Evolutionary conservation across 352 stramenopile species (phyloP).

Genomic region (Phytopythium delawarense): DNA sequence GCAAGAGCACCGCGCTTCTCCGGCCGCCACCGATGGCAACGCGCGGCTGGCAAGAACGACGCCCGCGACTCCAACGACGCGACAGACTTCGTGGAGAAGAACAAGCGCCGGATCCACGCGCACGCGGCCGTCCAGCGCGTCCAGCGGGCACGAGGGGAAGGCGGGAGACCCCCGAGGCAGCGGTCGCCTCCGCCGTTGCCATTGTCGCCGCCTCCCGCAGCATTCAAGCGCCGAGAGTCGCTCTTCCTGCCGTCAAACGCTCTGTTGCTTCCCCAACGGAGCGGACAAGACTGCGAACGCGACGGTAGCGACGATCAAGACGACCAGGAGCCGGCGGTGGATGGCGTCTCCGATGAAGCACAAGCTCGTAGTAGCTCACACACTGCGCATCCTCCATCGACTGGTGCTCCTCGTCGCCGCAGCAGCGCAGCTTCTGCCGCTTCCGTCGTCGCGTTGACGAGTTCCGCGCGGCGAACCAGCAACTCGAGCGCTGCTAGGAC

Average conservation of each 20-base stretch:
- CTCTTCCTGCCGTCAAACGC: conserved; percentile 17
- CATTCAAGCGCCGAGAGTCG: conserved; percentile 28
- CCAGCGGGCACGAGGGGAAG: conserved; percentile 6
- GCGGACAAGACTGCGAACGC: neutral
- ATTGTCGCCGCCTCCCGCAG: neutral
- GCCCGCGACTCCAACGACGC: neutral
- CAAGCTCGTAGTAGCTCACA: neutral
- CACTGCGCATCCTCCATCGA: too few species aligned
- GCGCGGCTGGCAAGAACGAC: conserved; percentile 1
- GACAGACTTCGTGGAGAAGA: conserved; percentile 27
- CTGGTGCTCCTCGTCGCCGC: too few species aligned
- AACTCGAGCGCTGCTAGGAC: neutral
- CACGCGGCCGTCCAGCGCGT: conserved; percentile 23
- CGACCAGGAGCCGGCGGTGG: neutral
- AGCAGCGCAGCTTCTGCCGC: neutral
- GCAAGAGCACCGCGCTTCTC: conserved; percentile 36
- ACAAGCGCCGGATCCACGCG: conserved; percentile 21
- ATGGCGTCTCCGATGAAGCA: neutral
- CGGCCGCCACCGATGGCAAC: conserved; percentile 5
- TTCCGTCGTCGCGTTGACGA: neutral
- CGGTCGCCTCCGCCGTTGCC: neutral
- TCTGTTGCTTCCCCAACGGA: neutral
- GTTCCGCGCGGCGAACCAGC: neutral
- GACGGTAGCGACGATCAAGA: neutral
- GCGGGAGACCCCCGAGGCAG: neutral